These are phyloP conservation scores for Globisporangium irregulare DNA, from an alignment of 352 stramenopile species.

Conservation along the genomic window DNA sequence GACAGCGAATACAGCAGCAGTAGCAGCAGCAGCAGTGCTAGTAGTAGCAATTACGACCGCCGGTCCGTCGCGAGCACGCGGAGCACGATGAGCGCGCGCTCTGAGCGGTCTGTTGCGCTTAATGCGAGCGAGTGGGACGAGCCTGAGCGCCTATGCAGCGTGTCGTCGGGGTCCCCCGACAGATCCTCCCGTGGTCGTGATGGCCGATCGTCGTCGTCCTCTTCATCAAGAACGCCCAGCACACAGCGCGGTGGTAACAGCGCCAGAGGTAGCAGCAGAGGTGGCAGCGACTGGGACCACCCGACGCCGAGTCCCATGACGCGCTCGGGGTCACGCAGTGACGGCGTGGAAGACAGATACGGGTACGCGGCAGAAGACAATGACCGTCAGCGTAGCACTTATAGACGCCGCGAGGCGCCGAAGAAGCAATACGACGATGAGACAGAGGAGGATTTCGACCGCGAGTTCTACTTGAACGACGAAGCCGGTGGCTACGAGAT, in stretches of 20 bases:
- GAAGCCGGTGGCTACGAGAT: constrained; percentile 62
- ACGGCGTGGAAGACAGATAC: constrained; percentile 10
- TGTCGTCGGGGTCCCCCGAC: constrained; percentile 17
- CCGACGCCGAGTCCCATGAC: constrained; percentile 42
- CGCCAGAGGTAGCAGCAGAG: constrained; percentile 5
- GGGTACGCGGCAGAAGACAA: constrained; percentile 16
- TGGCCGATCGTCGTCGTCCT: neutral
- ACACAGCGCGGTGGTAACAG: constrained; percentile 19
- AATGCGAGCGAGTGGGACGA: constrained; percentile 75
- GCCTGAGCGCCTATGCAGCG: constrained; percentile 64
- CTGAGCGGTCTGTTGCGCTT: constrained; percentile 32
- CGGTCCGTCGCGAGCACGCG: constrained; percentile 16
- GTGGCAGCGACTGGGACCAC: constrained; percentile 42
- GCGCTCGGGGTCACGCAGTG: constrained; percentile 9
- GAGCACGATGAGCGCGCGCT: constrained; percentile 25
- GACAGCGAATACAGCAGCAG: neutral
- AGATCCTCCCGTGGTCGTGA: neutral
- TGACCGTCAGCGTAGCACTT: constrained; percentile 7
- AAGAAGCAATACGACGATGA: constrained; percentile 82
- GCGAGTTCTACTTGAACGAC: constrained; percentile 95
- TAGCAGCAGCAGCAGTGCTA: neutral
- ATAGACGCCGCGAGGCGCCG: constrained; percentile 28
- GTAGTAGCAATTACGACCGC: neutral
- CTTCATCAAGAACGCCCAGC: constrained; percentile 21
- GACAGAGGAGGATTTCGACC: constrained; percentile 92